Conservation (phyloP, 768 basidiomycete genomes). For the Goffeauzyma gilvescens region DNA sequence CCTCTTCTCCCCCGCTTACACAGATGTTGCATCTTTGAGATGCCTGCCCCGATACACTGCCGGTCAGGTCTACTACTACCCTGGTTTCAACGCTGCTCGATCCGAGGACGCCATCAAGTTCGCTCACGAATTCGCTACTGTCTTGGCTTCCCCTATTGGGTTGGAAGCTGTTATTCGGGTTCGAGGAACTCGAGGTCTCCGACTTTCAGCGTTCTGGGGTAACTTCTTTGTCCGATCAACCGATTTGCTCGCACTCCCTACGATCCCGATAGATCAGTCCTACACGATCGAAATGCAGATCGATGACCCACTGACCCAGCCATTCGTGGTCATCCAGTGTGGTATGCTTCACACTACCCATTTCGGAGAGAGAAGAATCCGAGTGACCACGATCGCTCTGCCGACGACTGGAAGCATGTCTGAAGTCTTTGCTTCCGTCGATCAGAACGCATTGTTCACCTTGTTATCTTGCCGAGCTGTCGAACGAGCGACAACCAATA, state of each 20-base stretch:
- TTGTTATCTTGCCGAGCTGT: constrained; percentile 81
- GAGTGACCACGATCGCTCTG: constrained; percentile 69
- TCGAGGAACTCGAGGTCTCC: constrained; percentile 83
- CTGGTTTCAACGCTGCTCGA: constrained; percentile 84
- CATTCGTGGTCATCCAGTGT: constrained; percentile 85
- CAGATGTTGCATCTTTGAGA: constrained; percentile 82
- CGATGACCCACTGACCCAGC: constrained; percentile 75
- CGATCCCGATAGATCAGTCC: constrained; percentile 88
- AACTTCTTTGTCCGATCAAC: constrained; percentile 98
- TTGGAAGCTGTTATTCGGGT: constrained; percentile 95
- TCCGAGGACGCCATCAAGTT: constrained; percentile 96
- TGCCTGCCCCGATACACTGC: constrained; percentile 92
- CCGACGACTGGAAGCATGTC: constrained; percentile 75
- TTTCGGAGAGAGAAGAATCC: constrained; percentile 79
- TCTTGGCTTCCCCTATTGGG: constrained; percentile 82
- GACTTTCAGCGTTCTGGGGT: constrained; percentile 94
- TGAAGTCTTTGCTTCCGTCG: constrained; percentile 74
- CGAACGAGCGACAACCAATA: constrained; percentile 63
- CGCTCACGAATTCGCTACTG: constrained; percentile 87
- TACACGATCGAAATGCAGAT: constrained; percentile 92
- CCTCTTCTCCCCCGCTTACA: constrained; percentile 80
- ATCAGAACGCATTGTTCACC: constrained; percentile 69
- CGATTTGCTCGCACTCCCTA: constrained; percentile 83
- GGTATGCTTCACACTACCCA: constrained; percentile 87
- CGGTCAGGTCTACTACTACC: constrained; percentile 95